Conservation (phyloP, 495 filamentous ascomycete species). For the Daldinia bambusicola region DNA sequence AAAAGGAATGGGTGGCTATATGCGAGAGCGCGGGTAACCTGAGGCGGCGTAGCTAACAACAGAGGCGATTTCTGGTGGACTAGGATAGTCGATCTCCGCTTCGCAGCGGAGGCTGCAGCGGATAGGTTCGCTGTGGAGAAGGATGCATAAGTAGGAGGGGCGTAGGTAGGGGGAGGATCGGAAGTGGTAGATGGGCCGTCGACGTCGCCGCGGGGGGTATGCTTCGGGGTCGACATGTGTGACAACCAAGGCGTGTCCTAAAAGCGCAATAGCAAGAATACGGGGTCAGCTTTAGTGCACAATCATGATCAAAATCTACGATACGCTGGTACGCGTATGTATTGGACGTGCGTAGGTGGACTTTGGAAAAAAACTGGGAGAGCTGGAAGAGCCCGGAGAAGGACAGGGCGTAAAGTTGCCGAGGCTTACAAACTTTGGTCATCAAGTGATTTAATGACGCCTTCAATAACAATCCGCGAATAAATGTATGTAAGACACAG, state of each 20-base stretch:
- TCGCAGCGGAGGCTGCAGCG: conserved; percentile 70
- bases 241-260: conserved; percentile 61
- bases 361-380: not conserved
- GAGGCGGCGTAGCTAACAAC: conserved; percentile 90
- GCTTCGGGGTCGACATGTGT: conserved; percentile 60
- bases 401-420: conserved; percentile 7
- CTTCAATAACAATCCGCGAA: conserved; percentile 17
- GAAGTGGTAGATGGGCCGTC: conserved; percentile 37
- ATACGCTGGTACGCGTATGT: not conserved
- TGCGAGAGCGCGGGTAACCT: conserved; percentile 89
- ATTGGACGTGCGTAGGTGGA: not conserved
- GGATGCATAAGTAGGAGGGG: conserved; percentile 79
- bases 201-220: conserved; percentile 43
- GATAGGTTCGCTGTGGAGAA: conserved; percentile 87
- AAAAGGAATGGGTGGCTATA: conserved; percentile 94
- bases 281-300: conserved; percentile 37
- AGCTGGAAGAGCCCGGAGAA: not conserved
- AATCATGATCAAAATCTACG: not conserved
- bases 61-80: conserved; percentile 97
- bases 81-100: conserved; percentile 86
- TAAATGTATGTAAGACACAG: not conserved
- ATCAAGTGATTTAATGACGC: conserved; percentile 39
- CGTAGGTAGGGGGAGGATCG: conserved; percentile 46
- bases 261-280: conserved; percentile 26
- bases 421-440: conserved; percentile 32